phyloP scores from a whole-genome alignment of 2,329 filamentous ascomycete species.

The Teratosphaeria zuluensis region DNA sequence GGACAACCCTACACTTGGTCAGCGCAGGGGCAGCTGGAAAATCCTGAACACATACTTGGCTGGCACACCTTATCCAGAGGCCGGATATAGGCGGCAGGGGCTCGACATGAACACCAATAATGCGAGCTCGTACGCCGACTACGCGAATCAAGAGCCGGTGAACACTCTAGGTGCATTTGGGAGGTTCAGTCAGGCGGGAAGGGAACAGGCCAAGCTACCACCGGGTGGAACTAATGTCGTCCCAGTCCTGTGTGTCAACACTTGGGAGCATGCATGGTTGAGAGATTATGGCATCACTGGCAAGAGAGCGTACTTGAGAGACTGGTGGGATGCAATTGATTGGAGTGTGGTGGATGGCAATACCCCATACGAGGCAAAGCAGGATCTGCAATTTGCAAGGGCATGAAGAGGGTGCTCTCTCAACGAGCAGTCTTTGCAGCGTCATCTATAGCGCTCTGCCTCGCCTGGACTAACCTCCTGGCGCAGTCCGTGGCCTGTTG shows the following conservation, averaged over 20 bases:
- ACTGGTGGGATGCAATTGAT: constrained; percentile 83
- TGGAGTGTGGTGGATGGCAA: constrained; percentile 58
- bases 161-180: constrained; percentile 35
- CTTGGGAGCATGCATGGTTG: constrained; percentile 92
- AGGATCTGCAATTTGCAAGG: background rate
- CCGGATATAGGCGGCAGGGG: constrained; percentile 65
- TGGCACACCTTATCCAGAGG: constrained; percentile 75
- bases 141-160: constrained; percentile 13
- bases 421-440: too few species aligned
- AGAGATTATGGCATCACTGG: constrained; percentile 68
- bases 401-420: background rate
- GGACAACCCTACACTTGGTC: constrained; percentile 4
- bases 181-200: constrained; percentile 15
- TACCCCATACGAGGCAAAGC: constrained; percentile 4
- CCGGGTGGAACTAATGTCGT: constrained; percentile 60
- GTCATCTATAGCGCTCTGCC: background rate
- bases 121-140: constrained; percentile 11
- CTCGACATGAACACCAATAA: constrained; percentile 59
- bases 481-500: background rate
- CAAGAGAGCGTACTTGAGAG: constrained; percentile 65
- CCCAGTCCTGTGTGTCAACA: constrained; percentile 84
- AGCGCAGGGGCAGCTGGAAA: constrained; percentile 43
- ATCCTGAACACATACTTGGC: constrained; percentile 86
- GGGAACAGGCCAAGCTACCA: constrained; percentile 34
- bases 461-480: background rate